phyloP scores from a whole-genome alignment of 1,139 yeast species.

The Williopsis jadinii region DNA sequence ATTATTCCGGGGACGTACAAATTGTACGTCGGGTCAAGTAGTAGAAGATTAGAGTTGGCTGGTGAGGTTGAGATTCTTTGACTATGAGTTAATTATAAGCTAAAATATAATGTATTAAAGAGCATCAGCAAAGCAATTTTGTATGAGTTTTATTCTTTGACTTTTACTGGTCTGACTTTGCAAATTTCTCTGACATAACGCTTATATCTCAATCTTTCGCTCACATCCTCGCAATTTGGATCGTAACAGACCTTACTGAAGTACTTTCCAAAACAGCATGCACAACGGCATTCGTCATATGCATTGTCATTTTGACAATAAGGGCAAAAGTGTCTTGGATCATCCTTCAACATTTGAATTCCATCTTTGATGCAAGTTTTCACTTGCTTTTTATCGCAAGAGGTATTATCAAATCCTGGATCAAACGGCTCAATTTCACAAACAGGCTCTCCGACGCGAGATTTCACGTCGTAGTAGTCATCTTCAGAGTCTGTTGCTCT shows the following conservation, averaged over 20 bases:
- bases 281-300: conserved; percentile 23
- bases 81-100: neutral
- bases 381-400: conserved; percentile 16
- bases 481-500: conserved; percentile 1
- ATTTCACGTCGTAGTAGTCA: conserved; percentile 9
- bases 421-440: conserved; percentile 16
- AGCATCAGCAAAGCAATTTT: neutral
- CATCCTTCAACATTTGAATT: conserved; percentile 12
- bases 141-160: neutral
- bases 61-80: conserved; percentile 20
- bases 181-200: conserved; percentile 21
- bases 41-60: conserved; percentile 41
- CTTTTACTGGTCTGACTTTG: conserved; percentile 14
- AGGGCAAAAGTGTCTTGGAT: conserved; percentile 21
- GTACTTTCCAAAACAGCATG: conserved; percentile 21
- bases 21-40: conserved; percentile 45
- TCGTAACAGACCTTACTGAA: conserved; percentile 21
- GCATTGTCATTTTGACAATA: conserved; percentile 21
- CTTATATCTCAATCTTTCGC: conserved; percentile 20
- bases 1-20: conserved; percentile 52
- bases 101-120: no score
- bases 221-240: conserved; percentile 16
- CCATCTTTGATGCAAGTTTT: conserved; percentile 20
- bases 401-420: conserved; percentile 18
- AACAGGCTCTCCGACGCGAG: conserved; percentile 11